phyloP scores from a whole-genome alignment of 371 early-diverging fungal species.

The Mortierella sp. region DNA sequence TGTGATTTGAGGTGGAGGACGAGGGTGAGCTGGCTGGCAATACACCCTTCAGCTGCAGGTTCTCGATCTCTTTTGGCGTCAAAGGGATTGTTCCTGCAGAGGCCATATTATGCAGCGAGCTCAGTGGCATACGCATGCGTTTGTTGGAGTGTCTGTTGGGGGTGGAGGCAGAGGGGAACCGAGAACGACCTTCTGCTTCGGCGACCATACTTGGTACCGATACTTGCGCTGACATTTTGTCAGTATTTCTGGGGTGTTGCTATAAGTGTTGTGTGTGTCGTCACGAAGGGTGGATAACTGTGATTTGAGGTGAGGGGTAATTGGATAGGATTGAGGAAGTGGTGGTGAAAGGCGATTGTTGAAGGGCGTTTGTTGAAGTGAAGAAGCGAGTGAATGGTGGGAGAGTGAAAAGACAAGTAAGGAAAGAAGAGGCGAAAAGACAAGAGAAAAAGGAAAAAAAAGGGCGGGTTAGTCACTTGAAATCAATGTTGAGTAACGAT shows the following conservation, averaged over 20 bases:
- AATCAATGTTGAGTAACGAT: too few species aligned
- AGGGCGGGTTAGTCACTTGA: neutral
- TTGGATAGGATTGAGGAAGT: neutral
- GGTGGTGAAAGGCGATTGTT: neutral
- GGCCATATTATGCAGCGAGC: constrained; percentile 24
- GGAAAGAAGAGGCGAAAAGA: neutral
- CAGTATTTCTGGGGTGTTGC: neutral
- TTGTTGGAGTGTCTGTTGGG: neutral
- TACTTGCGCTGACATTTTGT: neutral
- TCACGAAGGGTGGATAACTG: neutral
- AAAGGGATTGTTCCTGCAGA: constrained; percentile 22
- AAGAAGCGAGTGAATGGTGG: neutral
- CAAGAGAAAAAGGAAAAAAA: neutral
- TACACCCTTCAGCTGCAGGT: constrained; percentile 31
- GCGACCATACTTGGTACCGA: neutral
- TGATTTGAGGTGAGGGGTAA: neutral
- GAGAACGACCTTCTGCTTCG: neutral
- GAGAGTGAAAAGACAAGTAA: neutral
- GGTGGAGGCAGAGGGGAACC: neutral
- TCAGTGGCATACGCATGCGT: constrained; percentile 29
- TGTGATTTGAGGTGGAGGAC: constrained; percentile 5
- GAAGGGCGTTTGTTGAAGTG: too few species aligned
- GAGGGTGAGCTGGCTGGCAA: constrained; percentile 12
- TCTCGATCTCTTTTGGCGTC: constrained; percentile 31
- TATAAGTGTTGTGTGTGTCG: neutral